Percentiles rank a stretch among this genome's conserved stretches.
These are phyloP conservation scores for Plectranthus barbatus DNA, from an alignment of 257 asterid species.

Conservation along the genomic window DNA sequence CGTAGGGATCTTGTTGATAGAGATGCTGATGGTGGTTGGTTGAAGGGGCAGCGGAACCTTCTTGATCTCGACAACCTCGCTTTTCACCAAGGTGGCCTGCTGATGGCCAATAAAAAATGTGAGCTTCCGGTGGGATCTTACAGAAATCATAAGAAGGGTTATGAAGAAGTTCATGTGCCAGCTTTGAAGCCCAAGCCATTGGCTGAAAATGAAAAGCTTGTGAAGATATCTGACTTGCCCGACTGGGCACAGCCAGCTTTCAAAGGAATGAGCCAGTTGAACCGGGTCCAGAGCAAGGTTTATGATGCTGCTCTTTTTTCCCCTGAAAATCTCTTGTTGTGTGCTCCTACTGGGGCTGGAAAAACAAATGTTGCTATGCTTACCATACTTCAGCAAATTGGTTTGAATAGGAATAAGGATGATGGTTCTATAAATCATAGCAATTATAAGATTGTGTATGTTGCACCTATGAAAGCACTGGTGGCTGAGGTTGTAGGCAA, in stretches of 20 bases:
- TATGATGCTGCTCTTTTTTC: slow-evolving; percentile 42
- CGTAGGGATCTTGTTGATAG: slow-evolving; percentile 30
- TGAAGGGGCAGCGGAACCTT: slow-evolving; percentile 47
- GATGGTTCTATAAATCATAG: slow-evolving; percentile 41
- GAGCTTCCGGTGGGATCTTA: slow-evolving; percentile 53
- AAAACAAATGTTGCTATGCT: slow-evolving; percentile 66
- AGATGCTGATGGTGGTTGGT: slow-evolving; percentile 55
- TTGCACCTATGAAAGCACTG: slow-evolving; percentile 65
- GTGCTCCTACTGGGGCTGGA: slow-evolving; percentile 68
- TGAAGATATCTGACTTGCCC: slow-evolving; percentile 42
- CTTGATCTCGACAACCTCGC: slow-evolving; percentile 50
- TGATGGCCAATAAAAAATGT: slow-evolving; percentile 51
- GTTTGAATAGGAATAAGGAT: slow-evolving; percentile 29
- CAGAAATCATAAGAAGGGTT: slow-evolving; percentile 47
- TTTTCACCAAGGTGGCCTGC: slow-evolving; percentile 49
- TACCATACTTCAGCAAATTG: slow-evolving; percentile 54
- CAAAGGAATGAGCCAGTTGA: slow-evolving; percentile 44
- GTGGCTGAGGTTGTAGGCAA: slow-evolving; percentile 64
- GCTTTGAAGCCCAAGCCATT: slow-evolving; percentile 50
- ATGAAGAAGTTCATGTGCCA: slow-evolving; percentile 60
- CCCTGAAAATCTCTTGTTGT: slow-evolving; percentile 41
- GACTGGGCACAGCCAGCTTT: slow-evolving; percentile 61
- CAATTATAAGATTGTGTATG: slow-evolving; percentile 51
- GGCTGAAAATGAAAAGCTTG: slow-evolving; percentile 30
- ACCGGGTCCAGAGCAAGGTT: slow-evolving; percentile 57